phyloP scores from a whole-genome alignment of 805 yeast genomes.

The Ogataea thermomethanolica region DNA sequence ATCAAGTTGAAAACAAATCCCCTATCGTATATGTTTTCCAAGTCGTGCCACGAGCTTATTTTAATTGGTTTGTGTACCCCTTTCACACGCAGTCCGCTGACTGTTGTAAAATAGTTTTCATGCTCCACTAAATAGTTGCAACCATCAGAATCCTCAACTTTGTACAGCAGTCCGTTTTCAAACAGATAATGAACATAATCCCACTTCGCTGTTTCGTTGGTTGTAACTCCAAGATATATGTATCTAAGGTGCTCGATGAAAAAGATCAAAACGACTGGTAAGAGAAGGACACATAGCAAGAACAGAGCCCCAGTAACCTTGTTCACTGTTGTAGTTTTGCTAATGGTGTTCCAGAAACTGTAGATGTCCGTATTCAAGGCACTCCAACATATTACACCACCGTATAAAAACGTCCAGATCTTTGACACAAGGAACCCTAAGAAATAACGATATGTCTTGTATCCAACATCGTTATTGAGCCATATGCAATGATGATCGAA shows the following conservation, averaged over 20 bases:
- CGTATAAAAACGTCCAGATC: constrained; percentile 38
- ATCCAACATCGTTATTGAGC: constrained; percentile 55
- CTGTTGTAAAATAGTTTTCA: not conserved
- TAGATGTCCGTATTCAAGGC: constrained; percentile 19
- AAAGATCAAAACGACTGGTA: constrained; percentile 38
- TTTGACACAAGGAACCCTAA: constrained; percentile 37
- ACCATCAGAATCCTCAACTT: constrained; percentile 3
- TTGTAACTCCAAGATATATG: constrained; percentile 52
- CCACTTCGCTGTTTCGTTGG: constrained; percentile 56
- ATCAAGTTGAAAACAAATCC: constrained; percentile 44
- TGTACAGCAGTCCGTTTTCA: constrained; percentile 29
- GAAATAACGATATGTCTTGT: constrained; percentile 49
- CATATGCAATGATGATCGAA: constrained; percentile 65
- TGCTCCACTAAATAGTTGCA: not conserved
- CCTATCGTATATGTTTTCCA: constrained; percentile 45
- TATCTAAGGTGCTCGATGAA: constrained; percentile 42
- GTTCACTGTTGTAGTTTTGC: constrained; percentile 32
- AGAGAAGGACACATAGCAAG: constrained; percentile 37
- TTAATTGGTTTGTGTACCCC: constrained; percentile 4
- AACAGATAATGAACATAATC: constrained; percentile 42
- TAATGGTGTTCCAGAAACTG: constrained; percentile 14
- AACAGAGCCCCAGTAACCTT: constrained; percentile 42
- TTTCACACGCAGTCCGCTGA: constrained; percentile 5
- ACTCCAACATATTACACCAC: constrained; percentile 35
- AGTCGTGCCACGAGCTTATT: constrained; percentile 27